A percentile compares a stretch with the other conserved stretches of the same genome.
phyloP scores from a whole-genome alignment of 2,329 filamentous ascomycete genomes.

The Chalaropsis ovoidea region DNA sequence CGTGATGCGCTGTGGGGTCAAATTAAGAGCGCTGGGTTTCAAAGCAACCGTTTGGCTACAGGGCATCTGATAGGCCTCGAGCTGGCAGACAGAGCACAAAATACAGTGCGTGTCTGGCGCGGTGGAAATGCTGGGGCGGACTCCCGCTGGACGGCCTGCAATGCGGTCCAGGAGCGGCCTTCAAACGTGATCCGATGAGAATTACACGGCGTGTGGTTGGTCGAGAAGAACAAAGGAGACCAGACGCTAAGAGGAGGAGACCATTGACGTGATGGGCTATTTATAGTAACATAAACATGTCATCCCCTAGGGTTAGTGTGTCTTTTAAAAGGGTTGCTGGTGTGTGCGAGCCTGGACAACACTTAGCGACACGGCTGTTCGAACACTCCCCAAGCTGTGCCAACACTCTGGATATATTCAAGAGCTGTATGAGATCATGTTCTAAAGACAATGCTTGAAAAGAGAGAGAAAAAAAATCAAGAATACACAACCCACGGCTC shows the following conservation, averaged over 20 bases:
- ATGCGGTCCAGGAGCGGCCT: neutral
- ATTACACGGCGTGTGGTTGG: conserved; percentile 16
- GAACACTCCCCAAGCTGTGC: neutral
- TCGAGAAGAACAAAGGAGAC: conserved; percentile 1
- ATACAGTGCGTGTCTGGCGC: neutral
- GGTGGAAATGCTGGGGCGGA: neutral
- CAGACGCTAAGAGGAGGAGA: neutral
- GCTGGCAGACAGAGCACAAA: neutral
- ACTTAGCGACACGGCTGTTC: neutral
- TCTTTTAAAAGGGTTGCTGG: too few relatives aligned
- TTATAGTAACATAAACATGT: too few relatives aligned
- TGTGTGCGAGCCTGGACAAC: neutral
- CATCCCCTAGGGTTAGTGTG: too few relatives aligned
- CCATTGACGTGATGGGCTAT: too few relatives aligned
- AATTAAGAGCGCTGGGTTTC: conserved; percentile 21
- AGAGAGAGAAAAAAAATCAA: neutral
- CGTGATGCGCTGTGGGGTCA: conserved; percentile 12
- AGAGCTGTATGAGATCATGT: conserved; percentile 11
- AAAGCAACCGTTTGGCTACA: conserved; percentile 14
- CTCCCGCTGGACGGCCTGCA: neutral
- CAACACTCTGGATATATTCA: conserved; percentile 17
- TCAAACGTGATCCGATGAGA: conserved; percentile 10
- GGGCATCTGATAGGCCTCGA: neutral
- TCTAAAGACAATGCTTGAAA: conserved; percentile 15
- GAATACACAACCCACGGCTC: conserved; percentile 11